Conservation (phyloP, 2,329 filamentous ascomycete species). For the Podosphaera fusca region DNA sequence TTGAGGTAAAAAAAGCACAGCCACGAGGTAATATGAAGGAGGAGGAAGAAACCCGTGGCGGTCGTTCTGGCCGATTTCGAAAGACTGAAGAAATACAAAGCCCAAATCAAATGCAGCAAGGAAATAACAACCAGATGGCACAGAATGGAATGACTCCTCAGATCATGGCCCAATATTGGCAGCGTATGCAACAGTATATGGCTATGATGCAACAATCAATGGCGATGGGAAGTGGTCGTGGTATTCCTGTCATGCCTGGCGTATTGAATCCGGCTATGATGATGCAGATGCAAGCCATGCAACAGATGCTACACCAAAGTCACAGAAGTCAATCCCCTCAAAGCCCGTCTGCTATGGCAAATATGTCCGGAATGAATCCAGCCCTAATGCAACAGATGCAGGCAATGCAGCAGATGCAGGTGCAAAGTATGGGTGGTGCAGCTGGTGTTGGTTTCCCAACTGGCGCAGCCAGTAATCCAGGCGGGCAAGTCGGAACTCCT, state of each 20-base stretch:
- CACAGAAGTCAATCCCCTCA: conserved; percentile 16
- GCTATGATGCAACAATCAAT: conserved; percentile 85
- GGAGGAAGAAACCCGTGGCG: conserved; percentile 48
- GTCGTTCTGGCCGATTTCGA: conserved; percentile 24
- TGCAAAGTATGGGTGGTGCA: conserved; percentile 19
- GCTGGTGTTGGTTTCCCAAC: conserved; percentile 14
- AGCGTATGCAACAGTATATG: conserved; percentile 96
- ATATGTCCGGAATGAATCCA: conserved; percentile 17
- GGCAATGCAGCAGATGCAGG: conserved; percentile 23
- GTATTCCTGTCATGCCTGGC: conserved; percentile 41
- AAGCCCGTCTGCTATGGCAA: conserved; percentile 13
- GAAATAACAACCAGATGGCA: conserved; percentile 16
- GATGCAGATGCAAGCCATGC: conserved; percentile 39
- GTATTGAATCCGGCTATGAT: conserved; percentile 56
- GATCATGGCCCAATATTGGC: conserved; percentile 96
- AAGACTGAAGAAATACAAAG: conserved; percentile 24
- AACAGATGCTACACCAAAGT: conserved; percentile 15
- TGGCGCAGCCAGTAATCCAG: conserved; percentile 19
- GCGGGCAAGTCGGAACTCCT: conserved; percentile 19
- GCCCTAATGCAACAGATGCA: conserved; percentile 28
- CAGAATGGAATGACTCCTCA: conserved; percentile 66
- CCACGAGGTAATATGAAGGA: conserved; percentile 85
- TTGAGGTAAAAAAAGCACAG: conserved; percentile 96
- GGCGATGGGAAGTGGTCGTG: conserved; percentile 36
- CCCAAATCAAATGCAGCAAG: conserved; percentile 16